Percentiles rank a stretch among this genome's conserved stretches.
These are phyloP conservation scores for Trichoderma virens DNA, from an alignment of 495 filamentous ascomycete species.

Conservation along the genomic window DNA sequence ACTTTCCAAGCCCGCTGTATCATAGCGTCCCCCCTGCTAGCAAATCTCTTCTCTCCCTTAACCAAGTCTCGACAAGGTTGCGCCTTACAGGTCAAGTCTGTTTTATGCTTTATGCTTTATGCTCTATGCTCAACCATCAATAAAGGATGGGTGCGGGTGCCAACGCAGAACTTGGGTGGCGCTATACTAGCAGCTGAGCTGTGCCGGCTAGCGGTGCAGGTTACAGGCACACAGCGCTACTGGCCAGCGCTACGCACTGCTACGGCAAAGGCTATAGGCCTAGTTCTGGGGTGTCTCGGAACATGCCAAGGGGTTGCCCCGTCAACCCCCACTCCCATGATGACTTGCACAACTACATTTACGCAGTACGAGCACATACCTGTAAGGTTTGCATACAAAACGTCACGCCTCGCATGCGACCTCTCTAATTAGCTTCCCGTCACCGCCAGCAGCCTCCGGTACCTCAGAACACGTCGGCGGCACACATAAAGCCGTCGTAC, in stretches of 20 bases:
- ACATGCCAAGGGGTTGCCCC: constrained; percentile 7
- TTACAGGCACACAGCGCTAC: constrained; percentile 3
- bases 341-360: background rate
- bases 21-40: constrained; percentile 2
- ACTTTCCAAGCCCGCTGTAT: constrained; percentile 7
- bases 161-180: background rate
- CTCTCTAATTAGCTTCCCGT: background rate
- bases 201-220: background rate
- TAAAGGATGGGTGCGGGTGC: background rate
- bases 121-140: no score
- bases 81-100: background rate
- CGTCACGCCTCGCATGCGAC: constrained; percentile 9
- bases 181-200: background rate
- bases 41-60: constrained; percentile 1
- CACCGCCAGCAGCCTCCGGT: constrained; percentile 3
- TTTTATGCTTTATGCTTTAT: background rate
- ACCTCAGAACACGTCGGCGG: background rate
- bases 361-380: background rate
- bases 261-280: no score
- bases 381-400: constrained; percentile 3
- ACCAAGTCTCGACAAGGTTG: no score
- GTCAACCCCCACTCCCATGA: constrained; percentile 4
- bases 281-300: background rate
- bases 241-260: background rate
- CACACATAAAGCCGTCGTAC: background rate